These are phyloP conservation scores for Tricholoma terreum DNA, from an alignment of 768 basidiomycete species.

Conservation along the genomic window DNA sequence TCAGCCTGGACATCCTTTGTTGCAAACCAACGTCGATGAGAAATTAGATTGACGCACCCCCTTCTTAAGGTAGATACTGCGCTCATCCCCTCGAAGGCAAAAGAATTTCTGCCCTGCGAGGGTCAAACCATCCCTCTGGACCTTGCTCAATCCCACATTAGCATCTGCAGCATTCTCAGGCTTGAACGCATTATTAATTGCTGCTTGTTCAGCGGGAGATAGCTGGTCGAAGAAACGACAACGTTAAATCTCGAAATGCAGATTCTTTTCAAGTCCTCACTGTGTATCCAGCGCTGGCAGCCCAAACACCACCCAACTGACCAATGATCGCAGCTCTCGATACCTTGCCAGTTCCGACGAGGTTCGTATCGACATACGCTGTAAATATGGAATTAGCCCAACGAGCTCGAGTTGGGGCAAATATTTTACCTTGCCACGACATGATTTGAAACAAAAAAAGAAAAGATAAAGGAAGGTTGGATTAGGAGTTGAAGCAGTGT, in stretches of 20 bases:
- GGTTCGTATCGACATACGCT: conserved; percentile 83
- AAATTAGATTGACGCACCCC: conserved; percentile 43
- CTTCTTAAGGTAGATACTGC: conserved; percentile 77
- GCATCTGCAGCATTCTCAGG: conserved; percentile 19
- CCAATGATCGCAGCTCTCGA: conserved; percentile 77
- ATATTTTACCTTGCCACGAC: conserved; percentile 67
- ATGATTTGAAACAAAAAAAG: conserved; percentile 29
- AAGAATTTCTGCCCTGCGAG: conserved; percentile 77
- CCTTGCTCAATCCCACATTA: conserved; percentile 18
- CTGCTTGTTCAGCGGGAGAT: conserved; percentile 59
- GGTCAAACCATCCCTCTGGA: conserved; percentile 57
- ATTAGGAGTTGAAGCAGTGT: neutral
- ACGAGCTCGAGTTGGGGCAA: neutral
- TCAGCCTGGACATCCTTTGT: conserved; percentile 47
- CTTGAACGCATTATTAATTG: conserved; percentile 46
- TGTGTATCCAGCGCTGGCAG: conserved; percentile 52
- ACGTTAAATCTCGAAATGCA: conserved; percentile 1
- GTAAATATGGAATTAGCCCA: neutral
- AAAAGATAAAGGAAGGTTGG: neutral
- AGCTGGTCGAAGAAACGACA: conserved; percentile 41
- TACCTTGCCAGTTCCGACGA: conserved; percentile 72
- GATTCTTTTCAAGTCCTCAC: conserved; percentile 36
- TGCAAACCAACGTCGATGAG: neutral
- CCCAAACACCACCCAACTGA: conserved; percentile 76
- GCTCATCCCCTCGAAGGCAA: conserved; percentile 44